A percentile compares a stretch with the other conserved stretches of the same genome.
Evolutionary conservation across 2,329 filamentous ascomycete genomes (phyloP).

Genomic region (Periconia macrospinosa): DNA sequence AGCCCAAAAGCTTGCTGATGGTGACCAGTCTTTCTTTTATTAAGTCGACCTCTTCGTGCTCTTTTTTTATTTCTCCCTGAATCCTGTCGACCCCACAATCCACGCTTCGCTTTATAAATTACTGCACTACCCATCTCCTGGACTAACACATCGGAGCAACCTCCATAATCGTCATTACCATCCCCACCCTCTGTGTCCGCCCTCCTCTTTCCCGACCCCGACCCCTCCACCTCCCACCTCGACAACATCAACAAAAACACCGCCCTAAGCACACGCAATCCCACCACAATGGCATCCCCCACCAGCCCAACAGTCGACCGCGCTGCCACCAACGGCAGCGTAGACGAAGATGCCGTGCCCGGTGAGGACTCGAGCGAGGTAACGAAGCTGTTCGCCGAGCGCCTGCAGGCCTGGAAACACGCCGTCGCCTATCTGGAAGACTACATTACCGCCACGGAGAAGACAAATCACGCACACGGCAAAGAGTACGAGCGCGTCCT

Average conservation of each 20-base stretch:
- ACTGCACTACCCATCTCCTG: background rate
- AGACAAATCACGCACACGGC: constrained; percentile 78
- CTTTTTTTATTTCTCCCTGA: too few species aligned
- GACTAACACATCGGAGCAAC: background rate
- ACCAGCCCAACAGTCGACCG: constrained; percentile 37
- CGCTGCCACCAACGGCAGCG: constrained; percentile 33
- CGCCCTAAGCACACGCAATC: background rate
- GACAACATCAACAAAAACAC: too few species aligned
- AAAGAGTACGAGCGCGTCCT: constrained; percentile 96
- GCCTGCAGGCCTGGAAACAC: constrained; percentile 94
- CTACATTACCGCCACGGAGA: constrained; percentile 83
- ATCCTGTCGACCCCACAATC: background rate
- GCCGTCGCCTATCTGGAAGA: constrained; percentile 89
- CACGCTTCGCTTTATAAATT: background rate
- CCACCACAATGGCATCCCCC: constrained; percentile 32
- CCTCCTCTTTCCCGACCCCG: too few species aligned
- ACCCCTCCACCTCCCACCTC: too few species aligned
- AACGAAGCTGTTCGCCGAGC: constrained; percentile 73
- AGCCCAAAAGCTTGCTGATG: too few species aligned
- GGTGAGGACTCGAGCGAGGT: constrained; percentile 54
- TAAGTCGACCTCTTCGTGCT: too few species aligned
- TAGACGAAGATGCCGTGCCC: constrained; percentile 50
- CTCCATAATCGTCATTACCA: background rate
- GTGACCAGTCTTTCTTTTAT: too few species aligned
- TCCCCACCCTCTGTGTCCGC: too few species aligned